These are phyloP conservation scores for Corymbia calophylla DNA, from an alignment of 441 rosid genomes.

Conservation along the genomic window DNA sequence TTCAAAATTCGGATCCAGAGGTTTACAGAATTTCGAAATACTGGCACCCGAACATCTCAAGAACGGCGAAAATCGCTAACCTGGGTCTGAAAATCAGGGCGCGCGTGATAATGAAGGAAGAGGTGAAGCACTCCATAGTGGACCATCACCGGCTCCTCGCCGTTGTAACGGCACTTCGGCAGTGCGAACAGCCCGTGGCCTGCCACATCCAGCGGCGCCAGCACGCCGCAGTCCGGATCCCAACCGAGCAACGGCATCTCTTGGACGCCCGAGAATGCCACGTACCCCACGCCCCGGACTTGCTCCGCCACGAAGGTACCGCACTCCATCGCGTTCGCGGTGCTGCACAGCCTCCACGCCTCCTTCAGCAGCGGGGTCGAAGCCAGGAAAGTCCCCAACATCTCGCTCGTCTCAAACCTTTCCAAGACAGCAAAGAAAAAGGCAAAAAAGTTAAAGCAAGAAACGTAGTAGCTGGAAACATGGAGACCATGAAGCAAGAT, in stretches of 20 bases:
- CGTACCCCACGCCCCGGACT: slow-evolving; percentile 31
- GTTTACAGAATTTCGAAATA: background rate
- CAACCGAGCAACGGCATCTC: background rate
- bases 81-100: slow-evolving; percentile 24
- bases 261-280: slow-evolving; percentile 46
- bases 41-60: too few species aligned
- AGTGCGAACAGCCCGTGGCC: slow-evolving; percentile 17
- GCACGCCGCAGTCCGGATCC: background rate
- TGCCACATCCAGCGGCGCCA: slow-evolving; percentile 20
- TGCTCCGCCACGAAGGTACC: slow-evolving; percentile 15
- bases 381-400: slow-evolving; percentile 42
- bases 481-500: too few species aligned
- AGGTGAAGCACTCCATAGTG: slow-evolving; percentile 29
- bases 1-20: background rate
- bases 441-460: background rate
- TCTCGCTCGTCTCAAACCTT: slow-evolving; percentile 68
- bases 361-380: slow-evolving; percentile 44
- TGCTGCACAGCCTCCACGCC: slow-evolving; percentile 46
- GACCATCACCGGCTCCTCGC: slow-evolving; percentile 39
- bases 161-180: background rate
- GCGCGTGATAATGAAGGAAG: slow-evolving; percentile 16
- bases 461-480: too few species aligned
- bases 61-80: slow-evolving; percentile 14
- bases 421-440: background rate
- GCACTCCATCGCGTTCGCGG: slow-evolving; percentile 11